Percentiles rank a stretch among this genome's conserved stretches.
phyloP scores from a whole-genome alignment of 139 green algal genomes.

The Tetradesmus obliquus region DNA sequence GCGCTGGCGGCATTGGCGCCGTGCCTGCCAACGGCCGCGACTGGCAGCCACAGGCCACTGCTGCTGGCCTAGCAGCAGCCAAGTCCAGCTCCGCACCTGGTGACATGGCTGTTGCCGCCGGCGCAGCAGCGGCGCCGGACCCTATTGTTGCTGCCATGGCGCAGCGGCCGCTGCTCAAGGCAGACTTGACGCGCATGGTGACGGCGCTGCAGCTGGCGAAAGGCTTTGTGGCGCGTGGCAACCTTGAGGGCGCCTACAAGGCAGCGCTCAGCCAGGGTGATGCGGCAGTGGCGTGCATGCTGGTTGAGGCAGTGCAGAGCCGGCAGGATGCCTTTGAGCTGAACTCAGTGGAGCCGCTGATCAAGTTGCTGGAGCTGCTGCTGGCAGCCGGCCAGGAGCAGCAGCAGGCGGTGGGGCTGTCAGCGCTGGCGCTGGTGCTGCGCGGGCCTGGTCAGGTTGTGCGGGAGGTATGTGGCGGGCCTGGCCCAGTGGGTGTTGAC shows the following conservation, averaged over 20 bases:
- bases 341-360: conserved; percentile 21
- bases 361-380: conserved; percentile 54
- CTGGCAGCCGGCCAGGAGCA: conserved; percentile 49
- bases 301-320: conserved; percentile 30
- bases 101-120: background rate
- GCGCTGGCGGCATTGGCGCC: background rate
- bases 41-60: background rate
- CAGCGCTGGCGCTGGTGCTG: conserved; percentile 46
- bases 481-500: conserved; percentile 62
- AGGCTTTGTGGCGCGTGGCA: conserved; percentile 51
- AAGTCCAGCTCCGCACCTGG: background rate
- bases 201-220: conserved; percentile 50
- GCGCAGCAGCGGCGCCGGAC: background rate
- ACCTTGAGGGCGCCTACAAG: conserved; percentile 44
- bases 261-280: conserved; percentile 44
- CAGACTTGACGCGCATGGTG: conserved; percentile 33
- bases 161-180: background rate
- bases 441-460: conserved; percentile 64
- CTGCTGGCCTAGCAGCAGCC: background rate
- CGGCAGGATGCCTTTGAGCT: conserved; percentile 37
- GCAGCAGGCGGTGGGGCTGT: conserved; percentile 55
- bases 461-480: conserved; percentile 49
- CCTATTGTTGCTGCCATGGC: conserved; percentile 33
- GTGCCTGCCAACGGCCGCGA: background rate
- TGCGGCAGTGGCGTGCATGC: conserved; percentile 42